Evolutionary conservation across 2,329 filamentous ascomycete genomes (phyloP).

Genomic region (Stemphylium lycopersici): DNA sequence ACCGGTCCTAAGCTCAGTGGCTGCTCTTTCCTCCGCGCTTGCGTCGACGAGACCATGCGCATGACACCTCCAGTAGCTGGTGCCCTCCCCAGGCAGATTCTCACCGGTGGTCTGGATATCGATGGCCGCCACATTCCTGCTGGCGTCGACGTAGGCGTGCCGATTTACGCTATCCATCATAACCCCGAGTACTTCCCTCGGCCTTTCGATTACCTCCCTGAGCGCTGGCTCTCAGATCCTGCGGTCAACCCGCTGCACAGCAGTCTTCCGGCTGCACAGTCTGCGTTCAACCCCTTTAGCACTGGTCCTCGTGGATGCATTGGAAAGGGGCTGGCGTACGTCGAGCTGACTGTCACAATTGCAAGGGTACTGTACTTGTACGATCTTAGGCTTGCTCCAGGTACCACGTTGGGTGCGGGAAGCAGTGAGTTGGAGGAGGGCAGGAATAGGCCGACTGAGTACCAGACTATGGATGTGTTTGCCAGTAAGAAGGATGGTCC

Average conservation of each 20-base stretch:
- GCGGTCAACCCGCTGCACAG: conserved; percentile 36
- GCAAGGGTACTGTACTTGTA: conserved; percentile 67
- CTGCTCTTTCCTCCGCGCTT: conserved; percentile 47
- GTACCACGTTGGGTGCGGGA: conserved; percentile 41
- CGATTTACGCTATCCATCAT: conserved; percentile 49
- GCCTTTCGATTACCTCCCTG: conserved; percentile 47
- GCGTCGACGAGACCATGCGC: conserved; percentile 51
- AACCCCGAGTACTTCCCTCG: conserved; percentile 48
- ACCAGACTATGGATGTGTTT: conserved; percentile 74
- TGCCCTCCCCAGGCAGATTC: conserved; percentile 47
- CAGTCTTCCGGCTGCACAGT: conserved; percentile 57
- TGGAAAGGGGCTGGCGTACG: conserved; percentile 71
- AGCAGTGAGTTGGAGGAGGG: conserved; percentile 40
- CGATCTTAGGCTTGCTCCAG: conserved; percentile 56
- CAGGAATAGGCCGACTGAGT: conserved; percentile 58
- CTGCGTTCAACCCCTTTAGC: conserved; percentile 77
- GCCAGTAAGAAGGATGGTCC: conserved; percentile 75
- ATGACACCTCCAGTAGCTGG: conserved; percentile 50
- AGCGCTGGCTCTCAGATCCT: conserved; percentile 46
- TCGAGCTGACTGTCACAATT: conserved; percentile 69
- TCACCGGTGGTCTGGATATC: conserved; percentile 47
- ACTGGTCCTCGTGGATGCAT: conserved; percentile 74
- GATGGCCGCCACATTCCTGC: conserved; percentile 46
- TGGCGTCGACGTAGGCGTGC: conserved; percentile 46
- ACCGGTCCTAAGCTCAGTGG: conserved; percentile 41